Conservation (phyloP, 2,329 filamentous ascomycete species). For the Chrysoporthe puriensis region DNA sequence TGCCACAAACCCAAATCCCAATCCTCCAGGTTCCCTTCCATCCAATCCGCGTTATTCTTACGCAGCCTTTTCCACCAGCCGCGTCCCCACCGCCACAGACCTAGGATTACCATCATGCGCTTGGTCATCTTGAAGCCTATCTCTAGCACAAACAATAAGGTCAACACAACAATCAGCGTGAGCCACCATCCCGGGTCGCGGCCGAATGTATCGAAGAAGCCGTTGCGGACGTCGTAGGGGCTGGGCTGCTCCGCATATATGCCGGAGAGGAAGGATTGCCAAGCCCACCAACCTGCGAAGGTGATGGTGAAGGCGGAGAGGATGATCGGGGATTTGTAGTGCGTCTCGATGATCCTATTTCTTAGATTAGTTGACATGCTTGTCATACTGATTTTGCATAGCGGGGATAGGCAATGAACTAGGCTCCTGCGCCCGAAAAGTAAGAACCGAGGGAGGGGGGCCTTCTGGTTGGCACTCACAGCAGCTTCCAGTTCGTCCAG, state of each 20-base stretch:
- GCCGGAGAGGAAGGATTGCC: slow-evolving; percentile 73
- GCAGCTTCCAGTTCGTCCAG: slow-evolving; percentile 76
- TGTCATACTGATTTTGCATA: background rate
- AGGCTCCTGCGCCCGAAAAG: background rate
- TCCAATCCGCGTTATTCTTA: slow-evolving; percentile 18
- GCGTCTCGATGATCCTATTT: slow-evolving; percentile 70
- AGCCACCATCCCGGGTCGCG: slow-evolving; percentile 75
- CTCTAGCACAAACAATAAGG: slow-evolving; percentile 66
- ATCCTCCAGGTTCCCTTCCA: slow-evolving; percentile 44
- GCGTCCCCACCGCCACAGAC: slow-evolving; percentile 47
- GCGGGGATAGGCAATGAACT: background rate
- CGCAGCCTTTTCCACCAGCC: slow-evolving; percentile 30
- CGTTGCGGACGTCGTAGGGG: slow-evolving; percentile 69
- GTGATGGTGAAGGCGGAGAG: slow-evolving; percentile 62
- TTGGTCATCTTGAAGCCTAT: slow-evolving; percentile 57
- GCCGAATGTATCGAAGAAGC: slow-evolving; percentile 70
- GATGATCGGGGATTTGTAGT: slow-evolving; percentile 72
- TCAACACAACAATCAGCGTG: slow-evolving; percentile 66
- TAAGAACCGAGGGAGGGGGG: background rate
- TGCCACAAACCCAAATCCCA: slow-evolving; percentile 62
- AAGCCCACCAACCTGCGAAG: slow-evolving; percentile 68
- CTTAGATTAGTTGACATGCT: slow-evolving; percentile 31
- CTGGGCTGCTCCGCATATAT: slow-evolving; percentile 58
- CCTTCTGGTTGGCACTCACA: slow-evolving; percentile 51
- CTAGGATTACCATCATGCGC: slow-evolving; percentile 49